Evolutionary conservation across 1,139 yeast genomes (phyloP).

Genomic region (Debaryomyces fabryi): DNA sequence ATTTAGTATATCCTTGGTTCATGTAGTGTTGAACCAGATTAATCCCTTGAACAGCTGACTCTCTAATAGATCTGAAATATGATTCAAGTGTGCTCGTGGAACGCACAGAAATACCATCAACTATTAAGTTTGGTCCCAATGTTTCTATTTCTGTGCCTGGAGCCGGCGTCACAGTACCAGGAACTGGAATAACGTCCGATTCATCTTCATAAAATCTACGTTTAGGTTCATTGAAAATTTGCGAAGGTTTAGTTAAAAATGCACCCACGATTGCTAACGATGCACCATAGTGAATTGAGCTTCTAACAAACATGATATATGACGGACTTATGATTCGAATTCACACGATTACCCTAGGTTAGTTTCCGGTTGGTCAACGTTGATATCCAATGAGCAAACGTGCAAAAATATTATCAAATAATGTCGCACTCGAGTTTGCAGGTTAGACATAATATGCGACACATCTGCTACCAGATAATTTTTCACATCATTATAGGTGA

Average conservation of each 20-base stretch:
- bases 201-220: slow-evolving; percentile 68
- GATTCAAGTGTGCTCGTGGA: slow-evolving; percentile 53
- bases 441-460: slow-evolving; percentile 5
- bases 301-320: slow-evolving; percentile 6
- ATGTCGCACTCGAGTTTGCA: slow-evolving; percentile 5
- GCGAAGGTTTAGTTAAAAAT: slow-evolving; percentile 5
- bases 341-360: neutral
- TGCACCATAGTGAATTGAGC: slow-evolving; percentile 4
- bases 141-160: slow-evolving; percentile 46
- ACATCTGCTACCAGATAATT: slow-evolving; percentile 4
- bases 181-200: slow-evolving; percentile 50
- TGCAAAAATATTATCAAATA: slow-evolving; percentile 3
- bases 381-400: slow-evolving; percentile 7
- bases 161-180: slow-evolving; percentile 59
- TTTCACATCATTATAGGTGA: slow-evolving; percentile 5
- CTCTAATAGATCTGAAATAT: slow-evolving; percentile 51
- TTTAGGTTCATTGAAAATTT: slow-evolving; percentile 31
- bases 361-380: neutral
- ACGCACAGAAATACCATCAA: slow-evolving; percentile 62
- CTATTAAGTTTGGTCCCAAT: slow-evolving; percentile 46
- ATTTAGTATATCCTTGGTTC: slow-evolving; percentile 47
- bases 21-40: slow-evolving; percentile 24
- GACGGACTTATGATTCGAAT: neutral
- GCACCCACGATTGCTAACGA: slow-evolving; percentile 7
- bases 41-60: slow-evolving; percentile 21